Percentiles rank a stretch among this genome's conserved stretches.
phyloP scores from a whole-genome alignment of 1,284 basidiomycete species.

The Fomes fomentarius region DNA sequence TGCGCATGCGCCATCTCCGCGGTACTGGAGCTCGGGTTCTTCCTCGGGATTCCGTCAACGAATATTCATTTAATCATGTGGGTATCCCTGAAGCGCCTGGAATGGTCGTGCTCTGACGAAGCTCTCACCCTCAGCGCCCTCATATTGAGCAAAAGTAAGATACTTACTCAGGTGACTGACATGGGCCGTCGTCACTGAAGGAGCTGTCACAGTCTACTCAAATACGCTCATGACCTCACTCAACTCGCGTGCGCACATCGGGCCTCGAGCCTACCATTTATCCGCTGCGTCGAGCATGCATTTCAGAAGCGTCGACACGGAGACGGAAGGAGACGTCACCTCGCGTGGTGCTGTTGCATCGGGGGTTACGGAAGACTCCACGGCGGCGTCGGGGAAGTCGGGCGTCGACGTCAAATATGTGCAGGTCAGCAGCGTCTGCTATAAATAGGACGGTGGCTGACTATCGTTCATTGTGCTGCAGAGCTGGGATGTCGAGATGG shows the following conservation, averaged over 20 bases:
- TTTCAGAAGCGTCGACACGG: not conserved
- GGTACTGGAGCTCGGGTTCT: slow-evolving; percentile 7
- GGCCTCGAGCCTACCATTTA: not conserved
- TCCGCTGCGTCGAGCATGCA: not conserved
- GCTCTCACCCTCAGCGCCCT: slow-evolving; percentile 11
- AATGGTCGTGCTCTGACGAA: no score
- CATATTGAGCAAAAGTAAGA: slow-evolving; percentile 6
- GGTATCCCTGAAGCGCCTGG: no score
- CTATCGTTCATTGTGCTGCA: not conserved
- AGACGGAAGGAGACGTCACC: not conserved
- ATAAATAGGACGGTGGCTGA: no score
- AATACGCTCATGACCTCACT: slow-evolving; percentile 12
- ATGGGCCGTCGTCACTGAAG: not conserved
- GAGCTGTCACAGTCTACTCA: slow-evolving; percentile 1
- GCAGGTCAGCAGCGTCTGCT: not conserved
- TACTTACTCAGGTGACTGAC: no score
- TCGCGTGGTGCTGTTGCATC: not conserved
- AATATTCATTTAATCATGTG: slow-evolving; percentile 9
- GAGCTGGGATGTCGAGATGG: slow-evolving; percentile 10
- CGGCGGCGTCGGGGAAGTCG: not conserved
- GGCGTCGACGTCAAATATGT: not conserved
- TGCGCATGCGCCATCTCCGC: slow-evolving; percentile 9
- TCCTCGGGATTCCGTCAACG: slow-evolving; percentile 4
- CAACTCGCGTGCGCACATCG: slow-evolving; percentile 1
- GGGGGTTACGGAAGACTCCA: not conserved